These are phyloP conservation scores for Paramecium sonneborni DNA, from an alignment of 73 alveolate genomes.

Conservation along the genomic window DNA sequence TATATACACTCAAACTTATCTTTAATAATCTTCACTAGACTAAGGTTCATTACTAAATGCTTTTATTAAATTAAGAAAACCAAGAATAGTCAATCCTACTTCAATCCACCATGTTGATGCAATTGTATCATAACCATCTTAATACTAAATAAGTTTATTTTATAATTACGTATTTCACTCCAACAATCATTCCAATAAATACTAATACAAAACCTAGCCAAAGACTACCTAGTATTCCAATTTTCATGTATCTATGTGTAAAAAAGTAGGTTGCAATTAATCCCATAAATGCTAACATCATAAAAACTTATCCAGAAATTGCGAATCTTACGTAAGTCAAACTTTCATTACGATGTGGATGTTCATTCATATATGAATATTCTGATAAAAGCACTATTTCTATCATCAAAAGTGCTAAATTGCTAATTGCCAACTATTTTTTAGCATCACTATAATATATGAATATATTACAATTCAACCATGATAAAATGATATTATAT, in stretches of 20 bases:
- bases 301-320: constrained; percentile 22
- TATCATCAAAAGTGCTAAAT: neutral
- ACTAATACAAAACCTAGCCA: neutral
- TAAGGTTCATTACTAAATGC: neutral
- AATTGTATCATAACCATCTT: neutral
- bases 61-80: neutral
- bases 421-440: neutral
- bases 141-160: neutral
- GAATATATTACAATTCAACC: neutral
- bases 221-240: neutral
- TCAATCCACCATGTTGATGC: constrained; percentile 41
- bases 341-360: constrained; percentile 5
- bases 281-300: constrained; percentile 27
- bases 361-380: constrained; percentile 8
- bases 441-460: neutral
- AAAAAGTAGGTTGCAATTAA: neutral
- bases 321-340: constrained; percentile 24
- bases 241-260: neutral
- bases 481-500: neutral
- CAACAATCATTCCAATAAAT: neutral
- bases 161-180: neutral
- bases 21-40: neutral
- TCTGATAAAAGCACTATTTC: neutral
- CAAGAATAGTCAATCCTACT: neutral
- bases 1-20: neutral